Base-by-base conservation (phyloP, 2,329 filamentous ascomycete genomes). In the Fusarium mangiferae region DNA sequence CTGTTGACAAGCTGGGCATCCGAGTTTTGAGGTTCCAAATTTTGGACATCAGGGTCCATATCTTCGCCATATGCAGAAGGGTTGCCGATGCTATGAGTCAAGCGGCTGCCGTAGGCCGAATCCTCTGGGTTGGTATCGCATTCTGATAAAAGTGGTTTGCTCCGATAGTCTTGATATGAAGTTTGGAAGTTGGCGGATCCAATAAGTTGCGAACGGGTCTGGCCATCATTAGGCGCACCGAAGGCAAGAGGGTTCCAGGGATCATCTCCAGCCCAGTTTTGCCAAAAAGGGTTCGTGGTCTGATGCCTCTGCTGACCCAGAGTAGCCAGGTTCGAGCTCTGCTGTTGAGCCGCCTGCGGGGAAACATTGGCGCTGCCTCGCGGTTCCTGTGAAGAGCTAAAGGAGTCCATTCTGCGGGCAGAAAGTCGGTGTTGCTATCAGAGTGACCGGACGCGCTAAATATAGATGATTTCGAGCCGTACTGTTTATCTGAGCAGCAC, bases 1-100 rank as follows among this genome's bases (percentile, higher is more conserved):
- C 79, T 81, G 7, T 82, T 77, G 17, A 85, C 73, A 45, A 73
- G 68, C 20, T 70, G 68, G 11, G 68, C 57, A 30, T 74, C 72
- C 30, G 68, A 28, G 22, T 63, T 73, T 20, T 62, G 70, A 30
- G 70, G 36, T 17, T 70, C 66, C 38, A 66, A 26, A 59, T 81
- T 83, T 58, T 82, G 83, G 17, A 82, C 81, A 35, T 87, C 86
- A 9, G 75, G 73, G 55, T 75, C 82, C 17, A 79, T 76, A 30
- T 87, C 85, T 22, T 87, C 86, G 5, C 82, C 85, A 69, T 82
- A 84, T 44, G 84, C 77, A 3, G 87, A 88, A 22, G 79, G 80
- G 46, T 84, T 85, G 13, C 82, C 82, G 57, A 84, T 80, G 70
- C 86, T 87, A 33, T 79, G 83, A 30, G 83, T 83, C 10, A 82